Evolutionary conservation across 192 early-diverging fungal species (phyloP).

Genomic region (Thoreauomyces humboldtii): DNA sequence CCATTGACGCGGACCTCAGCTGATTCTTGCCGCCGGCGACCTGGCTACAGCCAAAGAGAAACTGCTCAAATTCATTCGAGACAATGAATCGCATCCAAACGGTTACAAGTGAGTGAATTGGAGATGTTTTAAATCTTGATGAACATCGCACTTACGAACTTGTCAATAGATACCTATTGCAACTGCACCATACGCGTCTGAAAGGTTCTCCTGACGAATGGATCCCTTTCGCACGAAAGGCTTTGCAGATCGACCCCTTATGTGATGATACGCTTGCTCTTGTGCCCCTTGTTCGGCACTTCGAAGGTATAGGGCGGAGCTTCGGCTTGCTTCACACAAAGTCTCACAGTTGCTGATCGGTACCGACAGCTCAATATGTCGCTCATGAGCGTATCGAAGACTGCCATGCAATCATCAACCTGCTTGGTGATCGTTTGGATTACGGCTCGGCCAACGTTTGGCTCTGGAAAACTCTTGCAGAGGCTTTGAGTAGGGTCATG

Average conservation of each 20-base stretch:
- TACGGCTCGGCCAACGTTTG: neutral
- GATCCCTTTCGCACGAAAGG: conserved; percentile 19
- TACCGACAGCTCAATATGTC: neutral
- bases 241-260: conserved; percentile 17
- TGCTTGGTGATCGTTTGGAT: conserved; percentile 1
- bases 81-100: conserved; percentile 9
- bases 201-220: neutral
- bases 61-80: neutral
- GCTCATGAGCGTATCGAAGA: neutral
- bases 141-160: neutral
- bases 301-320: neutral
- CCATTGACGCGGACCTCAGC: no score
- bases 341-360: neutral
- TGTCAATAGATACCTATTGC: conserved; percentile 12
- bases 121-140: neutral
- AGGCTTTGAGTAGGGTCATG: neutral
- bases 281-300: conserved; percentile 9
- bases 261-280: conserved; percentile 5
- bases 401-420: neutral
- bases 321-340: neutral
- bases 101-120: conserved; percentile 1
- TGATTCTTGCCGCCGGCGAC: conserved; percentile 13
- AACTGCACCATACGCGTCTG: neutral
- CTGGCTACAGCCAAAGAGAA: neutral
- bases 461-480: neutral